These are phyloP conservation scores for Naganishia kalamii DNA, from an alignment of 768 basidiomycete species.

Conservation along the genomic window DNA sequence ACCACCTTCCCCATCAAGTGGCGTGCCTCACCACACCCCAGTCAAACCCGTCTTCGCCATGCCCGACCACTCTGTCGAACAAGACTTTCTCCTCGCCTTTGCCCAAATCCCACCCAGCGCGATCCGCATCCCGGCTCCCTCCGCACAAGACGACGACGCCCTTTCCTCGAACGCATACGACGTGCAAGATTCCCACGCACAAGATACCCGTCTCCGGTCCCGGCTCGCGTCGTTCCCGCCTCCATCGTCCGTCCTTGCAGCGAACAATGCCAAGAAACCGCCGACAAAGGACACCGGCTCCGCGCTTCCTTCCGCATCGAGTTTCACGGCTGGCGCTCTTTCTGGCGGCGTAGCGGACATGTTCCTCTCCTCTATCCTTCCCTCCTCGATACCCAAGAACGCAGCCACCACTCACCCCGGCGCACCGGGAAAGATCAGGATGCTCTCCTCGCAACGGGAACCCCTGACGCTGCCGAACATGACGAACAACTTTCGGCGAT, in stretches of 20 bases:
- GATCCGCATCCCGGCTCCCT: conserved; percentile 28
- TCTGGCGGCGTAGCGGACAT: conserved; percentile 42
- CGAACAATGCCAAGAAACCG: background rate
- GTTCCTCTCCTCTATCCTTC: conserved; percentile 38
- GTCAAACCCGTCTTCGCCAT: background rate
- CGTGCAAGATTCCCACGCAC: conserved; percentile 24
- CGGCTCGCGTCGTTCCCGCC: conserved; percentile 51
- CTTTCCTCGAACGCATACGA: conserved; percentile 37
- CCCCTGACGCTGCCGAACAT: conserved; percentile 71
- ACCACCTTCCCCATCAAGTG: no score
- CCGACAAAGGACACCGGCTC: background rate
- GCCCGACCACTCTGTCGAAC: background rate
- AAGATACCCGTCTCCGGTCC: conserved; percentile 50
- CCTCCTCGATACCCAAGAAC: conserved; percentile 24
- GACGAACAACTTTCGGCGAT: conserved; percentile 72
- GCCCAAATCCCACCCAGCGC: conserved; percentile 50
- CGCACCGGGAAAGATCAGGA: conserved; percentile 25
- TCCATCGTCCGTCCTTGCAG: background rate
- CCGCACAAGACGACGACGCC: conserved; percentile 31
- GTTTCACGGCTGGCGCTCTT: conserved; percentile 9
- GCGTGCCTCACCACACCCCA: no score
- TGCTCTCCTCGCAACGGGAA: conserved; percentile 39
- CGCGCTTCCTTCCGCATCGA: background rate
- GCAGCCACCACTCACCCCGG: background rate
- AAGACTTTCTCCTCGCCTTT: conserved; percentile 27